Conservation (phyloP, 345 rosid genomes). For the Arabidopsis suecica region DNA sequence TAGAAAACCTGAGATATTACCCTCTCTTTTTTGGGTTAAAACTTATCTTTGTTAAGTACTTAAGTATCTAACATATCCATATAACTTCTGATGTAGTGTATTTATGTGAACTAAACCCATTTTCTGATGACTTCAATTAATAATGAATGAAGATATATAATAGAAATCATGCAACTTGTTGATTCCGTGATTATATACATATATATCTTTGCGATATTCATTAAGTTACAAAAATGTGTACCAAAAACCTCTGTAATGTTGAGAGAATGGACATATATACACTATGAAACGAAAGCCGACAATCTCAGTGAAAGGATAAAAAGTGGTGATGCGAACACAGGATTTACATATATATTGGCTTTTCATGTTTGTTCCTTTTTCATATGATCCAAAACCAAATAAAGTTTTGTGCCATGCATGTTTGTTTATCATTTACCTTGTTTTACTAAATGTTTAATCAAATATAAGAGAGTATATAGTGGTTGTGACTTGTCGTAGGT, state of each 20-base stretch:
- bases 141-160: neutral
- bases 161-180: neutral
- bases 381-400: conserved; percentile 40
- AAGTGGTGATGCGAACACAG: conserved; percentile 37
- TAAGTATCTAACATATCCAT: too few relatives aligned
- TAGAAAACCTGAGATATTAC: too few relatives aligned
- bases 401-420: conserved; percentile 42
- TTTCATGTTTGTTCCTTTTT: conserved; percentile 36
- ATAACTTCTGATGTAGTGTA: neutral
- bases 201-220: neutral
- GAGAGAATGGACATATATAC: neutral
- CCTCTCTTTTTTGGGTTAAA: too few relatives aligned
- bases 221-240: neutral
- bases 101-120: neutral
- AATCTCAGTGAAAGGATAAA: conserved; percentile 39
- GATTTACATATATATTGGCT: conserved; percentile 33
- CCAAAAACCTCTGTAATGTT: neutral
- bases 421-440: conserved; percentile 12
- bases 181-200: neutral
- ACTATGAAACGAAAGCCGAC: conserved; percentile 31
- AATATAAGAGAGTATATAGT: neutral
- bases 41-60: too few relatives aligned
- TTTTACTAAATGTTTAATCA: neutral
- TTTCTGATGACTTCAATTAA: neutral
- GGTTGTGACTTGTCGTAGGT: neutral